Base-by-base conservation (phyloP, 345 rosid genomes). In the Camelina neglecta region DNA sequence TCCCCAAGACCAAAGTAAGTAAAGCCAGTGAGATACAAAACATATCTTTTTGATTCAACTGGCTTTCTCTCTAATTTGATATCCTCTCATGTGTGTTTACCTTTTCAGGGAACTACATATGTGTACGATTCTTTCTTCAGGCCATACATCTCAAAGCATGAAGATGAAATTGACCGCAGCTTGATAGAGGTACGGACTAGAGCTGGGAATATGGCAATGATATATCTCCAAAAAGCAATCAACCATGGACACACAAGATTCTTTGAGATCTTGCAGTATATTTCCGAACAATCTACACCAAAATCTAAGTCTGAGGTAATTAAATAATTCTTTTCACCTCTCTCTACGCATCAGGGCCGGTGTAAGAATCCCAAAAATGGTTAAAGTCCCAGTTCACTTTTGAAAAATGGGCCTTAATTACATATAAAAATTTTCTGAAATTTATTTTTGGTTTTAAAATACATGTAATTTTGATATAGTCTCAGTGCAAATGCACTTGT, bases 1-100 rank as follows among this genome's bases (percentile, higher is more conserved):
- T 84, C 51, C 90, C 89, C 0, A 82, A 85, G 73, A 89, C 98
- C 50, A 88, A 77, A 71, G 96, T 91, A 85, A 21, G 85, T 35
- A 16, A 67, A 62, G 15, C 45, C 57, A 56, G 38, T 3, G 33
- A 13, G 45, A 51, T 57, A 4, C 29, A 24, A 11, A 42, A 26
- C 12, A 1, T 31, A 6, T 41, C 54, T 41, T 50, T 50, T n/a
- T 65, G 54, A 23, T 44, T 65, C 5, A 21, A 53, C 50, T 65
- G 16, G 1, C 23, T 33, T 56, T 62, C 12, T 61, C 11, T 60
- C 7, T 15, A 2, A 79, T 39, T 8, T 6, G 0, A 9, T 72
- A 2, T 18, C 47, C 36, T 38, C 16, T 38, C 16, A 21, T 29
- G 31, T 61, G 33, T 21, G 61, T 48, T 48, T 33, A 49, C 54